Conservation (phyloP, 441 rosid genomes). For the Croton laevigatus region DNA sequence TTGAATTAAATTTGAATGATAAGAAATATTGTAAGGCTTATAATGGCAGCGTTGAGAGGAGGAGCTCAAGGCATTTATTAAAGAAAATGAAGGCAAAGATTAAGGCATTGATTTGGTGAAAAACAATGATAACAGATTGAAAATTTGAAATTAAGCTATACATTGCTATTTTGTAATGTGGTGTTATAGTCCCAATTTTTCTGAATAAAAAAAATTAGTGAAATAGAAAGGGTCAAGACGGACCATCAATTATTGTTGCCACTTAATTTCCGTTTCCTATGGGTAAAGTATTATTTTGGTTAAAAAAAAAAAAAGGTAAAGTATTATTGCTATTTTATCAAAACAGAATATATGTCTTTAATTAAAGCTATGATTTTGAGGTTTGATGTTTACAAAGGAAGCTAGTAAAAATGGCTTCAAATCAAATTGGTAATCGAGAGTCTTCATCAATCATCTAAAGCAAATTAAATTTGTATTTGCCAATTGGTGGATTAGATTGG, state of each 20-base stretch:
- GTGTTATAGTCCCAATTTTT: too few relatives aligned
- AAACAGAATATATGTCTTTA: neutral
- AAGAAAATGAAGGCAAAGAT: too few relatives aligned
- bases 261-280: neutral
- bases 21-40: too few relatives aligned
- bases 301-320: too few relatives aligned
- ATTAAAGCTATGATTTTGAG: neutral
- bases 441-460: conserved; percentile 2
- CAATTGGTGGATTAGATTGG: conserved; percentile 4
- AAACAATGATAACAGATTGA: too few relatives aligned
- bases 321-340: neutral
- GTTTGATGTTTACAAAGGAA: neutral
- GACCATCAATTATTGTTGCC: neutral
- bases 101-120: too few relatives aligned
- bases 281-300: neutral
- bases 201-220: too few relatives aligned
- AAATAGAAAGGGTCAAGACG: neutral
- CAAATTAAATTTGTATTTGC: neutral
- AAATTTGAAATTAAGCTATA: too few relatives aligned
- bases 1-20: too few relatives aligned
- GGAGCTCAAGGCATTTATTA: too few relatives aligned
- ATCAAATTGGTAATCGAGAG: neutral
- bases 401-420: neutral
- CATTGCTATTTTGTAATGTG: too few relatives aligned
- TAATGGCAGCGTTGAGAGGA: too few relatives aligned